Percentiles rank a stretch among this genome's conserved stretches.
phyloP scores from a whole-genome alignment of 441 rosid genomes.

The Adansonia grandidieri region DNA sequence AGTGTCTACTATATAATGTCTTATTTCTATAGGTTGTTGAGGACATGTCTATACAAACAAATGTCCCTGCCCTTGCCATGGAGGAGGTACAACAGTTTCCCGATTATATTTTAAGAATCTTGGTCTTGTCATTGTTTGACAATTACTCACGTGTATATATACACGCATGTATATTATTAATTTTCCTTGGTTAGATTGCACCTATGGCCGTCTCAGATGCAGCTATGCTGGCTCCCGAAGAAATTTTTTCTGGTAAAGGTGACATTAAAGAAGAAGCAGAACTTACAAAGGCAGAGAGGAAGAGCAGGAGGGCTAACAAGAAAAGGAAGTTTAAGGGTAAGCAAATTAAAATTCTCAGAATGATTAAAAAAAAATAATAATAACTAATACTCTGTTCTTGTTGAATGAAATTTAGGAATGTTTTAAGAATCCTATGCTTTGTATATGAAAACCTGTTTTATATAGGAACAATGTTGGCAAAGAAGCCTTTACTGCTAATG shows the following conservation, averaged over 20 bases:
- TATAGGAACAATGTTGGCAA: neutral
- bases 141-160: slow-evolving; percentile 13
- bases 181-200: slow-evolving; percentile 68
- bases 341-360: slow-evolving; percentile 24
- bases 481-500: neutral
- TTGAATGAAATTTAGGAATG: neutral
- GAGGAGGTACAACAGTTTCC: slow-evolving; percentile 69
- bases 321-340: slow-evolving; percentile 85
- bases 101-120: neutral
- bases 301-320: slow-evolving; percentile 96
- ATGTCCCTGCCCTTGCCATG: slow-evolving; percentile 95
- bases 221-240: slow-evolving; percentile 98
- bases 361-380: neutral
- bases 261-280: slow-evolving; percentile 83
- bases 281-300: slow-evolving; percentile 79
- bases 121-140: slow-evolving; percentile 10
- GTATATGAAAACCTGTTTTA: neutral
- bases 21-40: slow-evolving; percentile 67
- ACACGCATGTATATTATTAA: neutral
- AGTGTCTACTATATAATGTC: slow-evolving; percentile 23
- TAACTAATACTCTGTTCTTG: neutral
- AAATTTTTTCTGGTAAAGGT: slow-evolving; percentile 82
- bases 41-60: slow-evolving; percentile 83
- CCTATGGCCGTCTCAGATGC: slow-evolving; percentile 95
- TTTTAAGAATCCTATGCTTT: neutral